Evolutionary conservation across 2,329 filamentous ascomycete genomes (phyloP).

Genomic region (Penicillium sp.): DNA sequence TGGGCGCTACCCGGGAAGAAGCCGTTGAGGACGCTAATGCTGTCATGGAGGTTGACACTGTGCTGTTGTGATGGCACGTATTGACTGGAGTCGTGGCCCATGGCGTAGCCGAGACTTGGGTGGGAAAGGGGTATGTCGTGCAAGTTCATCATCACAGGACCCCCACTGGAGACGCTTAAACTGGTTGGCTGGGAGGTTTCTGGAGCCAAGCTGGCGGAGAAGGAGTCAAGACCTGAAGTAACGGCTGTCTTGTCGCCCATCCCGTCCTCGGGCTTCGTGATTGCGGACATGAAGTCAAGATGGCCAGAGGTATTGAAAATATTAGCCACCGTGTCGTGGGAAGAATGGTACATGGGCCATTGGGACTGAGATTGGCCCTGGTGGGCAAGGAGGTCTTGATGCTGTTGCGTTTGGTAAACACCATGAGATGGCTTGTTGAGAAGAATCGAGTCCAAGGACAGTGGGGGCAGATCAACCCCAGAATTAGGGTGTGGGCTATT

Average conservation of each 20-base stretch:
- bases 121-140: slow-evolving; percentile 45
- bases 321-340: slow-evolving; percentile 43
- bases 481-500: slow-evolving; percentile 45
- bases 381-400: slow-evolving; percentile 41
- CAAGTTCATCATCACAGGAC: slow-evolving; percentile 43
- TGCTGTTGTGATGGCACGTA: slow-evolving; percentile 43
- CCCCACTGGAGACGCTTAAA: slow-evolving; percentile 37
- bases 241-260: slow-evolving; percentile 44
- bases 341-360: slow-evolving; percentile 45
- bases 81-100: slow-evolving; percentile 41
- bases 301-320: slow-evolving; percentile 41
- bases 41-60: slow-evolving; percentile 40
- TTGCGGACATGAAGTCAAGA: slow-evolving; percentile 44
- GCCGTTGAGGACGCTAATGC: slow-evolving; percentile 39
- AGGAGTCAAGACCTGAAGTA: slow-evolving; percentile 45
- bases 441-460: slow-evolving; percentile 45
- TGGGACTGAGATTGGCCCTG: slow-evolving; percentile 39
- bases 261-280: slow-evolving; percentile 44
- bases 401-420: slow-evolving; percentile 41
- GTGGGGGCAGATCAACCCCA: slow-evolving; percentile 45
- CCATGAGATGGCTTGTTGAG: slow-evolving; percentile 40
- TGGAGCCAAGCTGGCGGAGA: slow-evolving; percentile 38
- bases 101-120: slow-evolving; percentile 38
- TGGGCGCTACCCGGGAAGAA: slow-evolving; percentile 40
- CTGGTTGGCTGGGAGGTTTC: slow-evolving; percentile 41